Conservation (phyloP, 441 rosid genomes). For the Mallotus repandus region DNA sequence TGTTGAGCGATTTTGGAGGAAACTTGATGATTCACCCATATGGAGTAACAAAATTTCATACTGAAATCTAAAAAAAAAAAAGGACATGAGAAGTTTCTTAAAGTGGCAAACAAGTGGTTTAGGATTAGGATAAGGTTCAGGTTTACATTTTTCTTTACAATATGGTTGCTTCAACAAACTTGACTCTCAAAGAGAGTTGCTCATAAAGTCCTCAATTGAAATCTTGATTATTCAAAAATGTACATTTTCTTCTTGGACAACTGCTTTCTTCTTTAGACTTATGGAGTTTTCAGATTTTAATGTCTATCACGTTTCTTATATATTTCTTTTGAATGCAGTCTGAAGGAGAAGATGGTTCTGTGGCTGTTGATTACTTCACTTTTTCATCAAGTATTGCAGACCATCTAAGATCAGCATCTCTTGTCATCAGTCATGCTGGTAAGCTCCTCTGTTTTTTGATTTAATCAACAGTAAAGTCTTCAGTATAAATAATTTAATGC, state of each 20-base stretch:
- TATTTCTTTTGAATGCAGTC: conserved; percentile 38
- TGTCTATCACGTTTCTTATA: conserved; percentile 5
- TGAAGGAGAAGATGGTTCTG: conserved; percentile 56
- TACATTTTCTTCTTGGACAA: neutral
- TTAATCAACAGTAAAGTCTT: neutral
- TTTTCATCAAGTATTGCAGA: conserved; percentile 83
- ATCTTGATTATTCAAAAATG: neutral
- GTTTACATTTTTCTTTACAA: neutral
- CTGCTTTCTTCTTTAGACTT: neutral
- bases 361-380: conserved; percentile 77
- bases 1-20: neutral
- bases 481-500: no score
- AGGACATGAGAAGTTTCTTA: neutral
- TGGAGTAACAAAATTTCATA: neutral
- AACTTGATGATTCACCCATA: neutral
- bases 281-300: neutral
- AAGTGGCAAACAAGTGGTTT: neutral
- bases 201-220: neutral
- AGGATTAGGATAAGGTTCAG: neutral
- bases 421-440: conserved; percentile 88
- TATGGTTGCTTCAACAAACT: neutral
- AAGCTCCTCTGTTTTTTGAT: conserved; percentile 13
- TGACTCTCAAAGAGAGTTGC: neutral
- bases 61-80: neutral
- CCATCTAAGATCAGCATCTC: conserved; percentile 75